phyloP scores from a whole-genome alignment of 2,329 filamentous ascomycete species.

The Ceratocystis colombiana region DNA sequence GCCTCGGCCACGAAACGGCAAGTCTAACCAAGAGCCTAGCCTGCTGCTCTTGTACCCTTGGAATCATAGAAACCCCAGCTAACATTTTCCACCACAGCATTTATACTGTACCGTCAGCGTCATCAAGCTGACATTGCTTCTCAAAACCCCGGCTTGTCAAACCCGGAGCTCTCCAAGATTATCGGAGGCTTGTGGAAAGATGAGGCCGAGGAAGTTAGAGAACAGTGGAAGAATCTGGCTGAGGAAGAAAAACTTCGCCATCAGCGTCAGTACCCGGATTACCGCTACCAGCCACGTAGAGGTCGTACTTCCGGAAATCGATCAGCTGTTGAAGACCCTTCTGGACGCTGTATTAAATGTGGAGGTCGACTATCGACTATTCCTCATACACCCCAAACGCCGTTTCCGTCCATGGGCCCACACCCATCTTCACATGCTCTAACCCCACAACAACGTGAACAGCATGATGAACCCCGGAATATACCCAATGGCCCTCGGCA shows the following conservation, averaged over 20 bases:
- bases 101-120: slow-evolving; percentile 93
- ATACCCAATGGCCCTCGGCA: slow-evolving; percentile 10
- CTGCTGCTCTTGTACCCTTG: neutral
- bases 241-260: slow-evolving; percentile 90
- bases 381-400: slow-evolving; percentile 48
- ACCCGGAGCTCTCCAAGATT: slow-evolving; percentile 95
- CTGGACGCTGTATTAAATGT: slow-evolving; percentile 58
- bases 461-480: slow-evolving; percentile 5
- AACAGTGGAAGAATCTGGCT: slow-evolving; percentile 78
- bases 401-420: slow-evolving; percentile 26
- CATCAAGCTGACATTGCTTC: slow-evolving; percentile 74
- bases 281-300: slow-evolving; percentile 82
- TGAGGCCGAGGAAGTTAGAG: slow-evolving; percentile 63
- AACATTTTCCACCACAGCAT: slow-evolving; percentile 49
- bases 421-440: slow-evolving; percentile 30
- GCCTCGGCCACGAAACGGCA: slow-evolving; percentile 50
- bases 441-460: slow-evolving; percentile 1
- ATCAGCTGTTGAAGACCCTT: slow-evolving; percentile 36
- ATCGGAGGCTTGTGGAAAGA: slow-evolving; percentile 87
- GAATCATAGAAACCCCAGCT: slow-evolving; percentile 14
- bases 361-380: slow-evolving; percentile 57
- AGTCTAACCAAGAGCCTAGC: slow-evolving; percentile 29
- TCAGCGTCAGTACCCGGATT: slow-evolving; percentile 80
- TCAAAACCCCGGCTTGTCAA: slow-evolving; percentile 78
- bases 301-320: slow-evolving; percentile 34